Conservation (phyloP, 177 flowering plant genomes). For the Vitis hybrid region DNA sequence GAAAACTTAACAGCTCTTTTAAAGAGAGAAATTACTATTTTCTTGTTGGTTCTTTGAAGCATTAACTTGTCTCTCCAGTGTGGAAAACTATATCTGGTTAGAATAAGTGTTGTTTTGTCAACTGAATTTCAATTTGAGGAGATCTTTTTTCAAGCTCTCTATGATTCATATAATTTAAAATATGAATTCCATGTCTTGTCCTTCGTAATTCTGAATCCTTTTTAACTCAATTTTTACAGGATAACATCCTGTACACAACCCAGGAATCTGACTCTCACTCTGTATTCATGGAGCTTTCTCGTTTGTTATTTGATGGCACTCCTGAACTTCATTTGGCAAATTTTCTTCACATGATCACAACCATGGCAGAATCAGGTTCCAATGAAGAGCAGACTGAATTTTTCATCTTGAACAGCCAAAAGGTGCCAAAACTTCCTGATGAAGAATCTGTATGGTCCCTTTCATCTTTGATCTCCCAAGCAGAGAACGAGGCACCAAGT, state of each 20-base stretch:
- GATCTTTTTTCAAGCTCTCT: neutral
- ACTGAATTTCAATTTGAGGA: neutral
- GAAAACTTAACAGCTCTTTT: no score
- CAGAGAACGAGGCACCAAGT: slow-evolving; percentile 18
- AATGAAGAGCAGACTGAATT: slow-evolving; percentile 66
- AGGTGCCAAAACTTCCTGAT: slow-evolving; percentile 64
- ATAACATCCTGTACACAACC: slow-evolving; percentile 51
- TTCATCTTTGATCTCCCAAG: slow-evolving; percentile 17
- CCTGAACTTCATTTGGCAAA: slow-evolving; percentile 79
- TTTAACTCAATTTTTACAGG: slow-evolving; percentile 43
- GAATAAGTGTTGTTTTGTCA: neutral
- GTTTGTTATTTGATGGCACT: slow-evolving; percentile 56
- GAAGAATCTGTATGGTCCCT: slow-evolving; percentile 75
- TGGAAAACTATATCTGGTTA: neutral
- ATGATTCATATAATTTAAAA: neutral
- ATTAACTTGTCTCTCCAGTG: neutral
- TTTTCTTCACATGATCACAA: slow-evolving; percentile 89
- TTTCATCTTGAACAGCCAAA: slow-evolving; percentile 77
- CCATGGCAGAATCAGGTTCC: slow-evolving; percentile 85
- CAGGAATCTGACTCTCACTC: slow-evolving; percentile 63
- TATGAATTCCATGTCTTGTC: neutral
- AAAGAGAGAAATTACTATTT: no score
- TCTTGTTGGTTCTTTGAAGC: no score
- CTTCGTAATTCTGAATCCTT: neutral
- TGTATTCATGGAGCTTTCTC: slow-evolving; percentile 81